Evolutionary conservation across 2,329 filamentous ascomycete genomes (phyloP).

Genomic region (Monosporascus sp.): DNA sequence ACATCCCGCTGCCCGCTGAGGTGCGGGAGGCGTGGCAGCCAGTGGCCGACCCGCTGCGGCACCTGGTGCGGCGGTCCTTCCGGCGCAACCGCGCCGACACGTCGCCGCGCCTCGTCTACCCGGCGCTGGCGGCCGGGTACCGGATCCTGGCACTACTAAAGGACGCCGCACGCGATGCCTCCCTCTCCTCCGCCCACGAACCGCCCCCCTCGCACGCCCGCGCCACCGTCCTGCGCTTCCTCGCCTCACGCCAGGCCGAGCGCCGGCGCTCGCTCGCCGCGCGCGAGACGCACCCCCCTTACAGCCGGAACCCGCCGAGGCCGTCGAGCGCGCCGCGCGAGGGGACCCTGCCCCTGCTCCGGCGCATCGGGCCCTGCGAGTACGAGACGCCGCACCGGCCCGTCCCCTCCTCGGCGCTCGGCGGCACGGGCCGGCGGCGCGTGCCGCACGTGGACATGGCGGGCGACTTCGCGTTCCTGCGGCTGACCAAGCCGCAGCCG

Average conservation of each 20-base stretch:
- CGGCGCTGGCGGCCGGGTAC: conserved; percentile 64
- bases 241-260: conserved; percentile 33
- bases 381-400: conserved; percentile 46
- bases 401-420: conserved; percentile 42
- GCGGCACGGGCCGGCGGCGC: conserved; percentile 41
- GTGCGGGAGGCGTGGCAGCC: conserved; percentile 26
- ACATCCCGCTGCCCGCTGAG: conserved; percentile 47
- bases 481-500: conserved; percentile 62
- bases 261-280: conserved; percentile 19
- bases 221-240: conserved; percentile 34
- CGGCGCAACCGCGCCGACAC: conserved; percentile 51
- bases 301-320: conserved; percentile 10
- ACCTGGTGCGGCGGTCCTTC: conserved; percentile 59
- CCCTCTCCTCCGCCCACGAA: background rate
- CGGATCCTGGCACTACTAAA: conserved; percentile 16
- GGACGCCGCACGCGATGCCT: conserved; percentile 6
- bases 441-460: conserved; percentile 56
- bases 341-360: conserved; percentile 26
- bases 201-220: conserved; percentile 32
- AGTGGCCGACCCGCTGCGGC: conserved; percentile 42
- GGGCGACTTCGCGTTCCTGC: conserved; percentile 57
- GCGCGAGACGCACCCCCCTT: conserved; percentile 9
- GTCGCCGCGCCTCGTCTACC: conserved; percentile 54
- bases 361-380: conserved; percentile 25
- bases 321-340: conserved; percentile 13